Evolutionary conservation across 2,329 filamentous ascomycete genomes (phyloP), one percentile per base, ranked within the genome.

Genomic region (Fusarium nodosum): DNA sequence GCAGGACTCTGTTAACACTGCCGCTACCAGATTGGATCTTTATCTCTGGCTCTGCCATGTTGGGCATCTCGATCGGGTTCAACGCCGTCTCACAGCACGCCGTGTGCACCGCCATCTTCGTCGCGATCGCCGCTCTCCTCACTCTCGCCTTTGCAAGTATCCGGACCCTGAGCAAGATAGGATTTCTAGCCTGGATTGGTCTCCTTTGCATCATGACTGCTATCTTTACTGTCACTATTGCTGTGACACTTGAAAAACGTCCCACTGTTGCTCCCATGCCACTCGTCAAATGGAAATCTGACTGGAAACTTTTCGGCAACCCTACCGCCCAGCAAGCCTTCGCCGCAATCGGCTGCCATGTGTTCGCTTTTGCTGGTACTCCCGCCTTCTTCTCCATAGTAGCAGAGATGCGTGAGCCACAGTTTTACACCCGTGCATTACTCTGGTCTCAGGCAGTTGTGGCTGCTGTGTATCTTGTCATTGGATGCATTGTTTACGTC

Each of bases 401-500:
- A 1, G 70, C 78, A 18, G 78, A 80, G 59, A 80, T 80, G 78
- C 68, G 74, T 2, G 71, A 79, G 11, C 78, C 77, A 1, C 53
- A 53, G 12, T 47, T 66, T 10, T 80, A 76, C 54, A 75, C 58
- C 5, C 71, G 74, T 6, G 71, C 77, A 1, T 63, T 79, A 2
- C 7, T 77, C 4, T 42, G 74, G 12, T 75, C 73, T 50, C 74
- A 68, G 65, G 66, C 26, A 65, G 71, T 64, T 2, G 68, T 81
- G 2, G 71, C 78, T n/a, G 41, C 74, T 12, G 77, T 76, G 10
- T 81, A 81, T 50, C 41, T 76, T 18, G 56, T 74, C 11, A 76
- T 82, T 9, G 74, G 75, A 11, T 64, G 77, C 5, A 79, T 84
- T 1, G 79, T 85, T 4, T 85, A 85, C 72, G 80, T 79, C 61